Conservation (phyloP, 768 basidiomycete genomes). For the Termitomyces sp. region DNA sequence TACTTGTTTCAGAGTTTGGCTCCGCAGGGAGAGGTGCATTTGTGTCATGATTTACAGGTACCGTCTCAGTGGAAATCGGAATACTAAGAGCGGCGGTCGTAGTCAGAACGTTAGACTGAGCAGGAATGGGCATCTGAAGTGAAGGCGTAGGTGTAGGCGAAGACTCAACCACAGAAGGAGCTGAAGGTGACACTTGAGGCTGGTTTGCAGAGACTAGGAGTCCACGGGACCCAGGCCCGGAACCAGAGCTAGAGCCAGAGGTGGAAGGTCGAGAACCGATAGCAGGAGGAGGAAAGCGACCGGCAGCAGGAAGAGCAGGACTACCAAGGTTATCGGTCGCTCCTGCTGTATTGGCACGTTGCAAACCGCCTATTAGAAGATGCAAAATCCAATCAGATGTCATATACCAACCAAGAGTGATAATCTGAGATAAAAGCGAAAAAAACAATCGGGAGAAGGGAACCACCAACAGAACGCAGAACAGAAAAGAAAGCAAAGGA, state of each 20-base stretch:
- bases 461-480: not conserved
- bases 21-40: not conserved
- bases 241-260: not conserved
- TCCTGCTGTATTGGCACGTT: not conserved
- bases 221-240: not conserved
- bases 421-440: not conserved
- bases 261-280: not conserved
- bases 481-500: not conserved
- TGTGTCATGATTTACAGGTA: not conserved
- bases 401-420: not conserved
- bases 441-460: not conserved
- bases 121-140: not conserved
- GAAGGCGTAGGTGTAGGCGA: not conserved
- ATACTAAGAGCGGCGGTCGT: not conserved
- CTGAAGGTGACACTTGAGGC: not conserved
- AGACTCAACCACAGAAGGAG: not conserved
- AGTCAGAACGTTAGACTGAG: not conserved
- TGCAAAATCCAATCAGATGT: not conserved
- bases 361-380: not conserved
- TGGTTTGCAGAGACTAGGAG: not conserved
- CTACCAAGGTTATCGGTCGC: not conserved
- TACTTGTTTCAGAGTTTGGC: not conserved
- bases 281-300: not conserved
- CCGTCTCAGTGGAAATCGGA: not conserved
- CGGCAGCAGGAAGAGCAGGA: not conserved